Evolutionary conservation across 2,329 filamentous ascomycete genomes (phyloP).

Genomic region (Penicillium griseofulvum): DNA sequence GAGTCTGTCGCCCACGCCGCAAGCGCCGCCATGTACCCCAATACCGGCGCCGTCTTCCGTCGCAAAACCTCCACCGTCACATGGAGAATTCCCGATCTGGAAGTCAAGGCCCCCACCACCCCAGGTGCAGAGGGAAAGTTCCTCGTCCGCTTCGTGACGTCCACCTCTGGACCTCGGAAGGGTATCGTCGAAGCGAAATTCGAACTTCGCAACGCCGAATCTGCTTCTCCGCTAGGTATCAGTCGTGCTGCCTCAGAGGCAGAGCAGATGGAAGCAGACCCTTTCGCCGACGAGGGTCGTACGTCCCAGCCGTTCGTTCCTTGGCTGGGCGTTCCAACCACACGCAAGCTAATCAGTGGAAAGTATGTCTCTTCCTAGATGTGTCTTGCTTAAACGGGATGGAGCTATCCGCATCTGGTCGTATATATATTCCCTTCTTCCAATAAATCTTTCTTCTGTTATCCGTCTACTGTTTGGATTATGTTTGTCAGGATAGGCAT

Average conservation of each 20-base stretch:
- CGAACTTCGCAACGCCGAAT: constrained; percentile 61
- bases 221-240: constrained; percentile 66
- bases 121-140: constrained; percentile 63
- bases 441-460: background rate
- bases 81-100: constrained; percentile 51
- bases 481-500: background rate
- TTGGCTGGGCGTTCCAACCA: constrained; percentile 67
- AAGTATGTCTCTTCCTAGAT: constrained; percentile 64
- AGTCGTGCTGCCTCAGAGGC: constrained; percentile 34
- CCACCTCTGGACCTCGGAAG: constrained; percentile 66
- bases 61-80: constrained; percentile 47
- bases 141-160: constrained; percentile 76
- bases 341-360: constrained; percentile 69
- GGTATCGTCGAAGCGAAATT: constrained; percentile 81
- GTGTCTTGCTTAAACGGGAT: background rate
- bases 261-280: constrained; percentile 40
- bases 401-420: background rate
- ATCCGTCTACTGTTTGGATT: constrained; percentile 2
- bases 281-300: constrained; percentile 48
- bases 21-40: constrained; percentile 48
- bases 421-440: constrained; percentile 19
- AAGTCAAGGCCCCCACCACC: constrained; percentile 45
- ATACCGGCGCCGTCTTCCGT: constrained; percentile 44
- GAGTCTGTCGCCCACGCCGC: constrained; percentile 41
- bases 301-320: constrained; percentile 33